A percentile compares a stretch with the other conserved stretches of the same genome.
Conservation (phyloP, 2,329 filamentous ascomycete genomes). For the Neurospora sp. region DNA sequence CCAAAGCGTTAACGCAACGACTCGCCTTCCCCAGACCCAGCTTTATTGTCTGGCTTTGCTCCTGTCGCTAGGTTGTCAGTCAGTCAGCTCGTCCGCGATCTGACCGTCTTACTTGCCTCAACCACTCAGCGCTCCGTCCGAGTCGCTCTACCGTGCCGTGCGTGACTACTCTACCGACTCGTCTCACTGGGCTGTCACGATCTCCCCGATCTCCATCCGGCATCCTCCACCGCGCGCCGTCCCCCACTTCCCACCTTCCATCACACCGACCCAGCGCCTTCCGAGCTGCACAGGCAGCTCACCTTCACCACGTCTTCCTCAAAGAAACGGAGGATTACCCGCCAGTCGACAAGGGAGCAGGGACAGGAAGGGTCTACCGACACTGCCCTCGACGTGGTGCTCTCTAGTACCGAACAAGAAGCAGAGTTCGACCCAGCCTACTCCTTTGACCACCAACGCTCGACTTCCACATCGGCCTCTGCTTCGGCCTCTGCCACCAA, state of each 20-base stretch:
- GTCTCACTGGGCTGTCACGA: not conserved
- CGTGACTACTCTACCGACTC: not conserved
- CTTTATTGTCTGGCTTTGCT: not conserved
- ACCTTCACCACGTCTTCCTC: slow-evolving; percentile 60
- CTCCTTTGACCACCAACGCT: slow-evolving; percentile 1
- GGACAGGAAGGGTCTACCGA: slow-evolving; percentile 21
- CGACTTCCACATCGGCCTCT: slow-evolving; percentile 33
- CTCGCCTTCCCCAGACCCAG: not conserved
- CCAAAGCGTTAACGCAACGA: not conserved
- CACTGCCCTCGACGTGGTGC: slow-evolving; percentile 31
- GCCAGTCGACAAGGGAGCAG: slow-evolving; percentile 34
- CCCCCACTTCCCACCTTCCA: slow-evolving; percentile 9
- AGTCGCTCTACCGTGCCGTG: not conserved
- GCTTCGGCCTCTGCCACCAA: slow-evolving; percentile 26
- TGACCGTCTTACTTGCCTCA: not conserved
- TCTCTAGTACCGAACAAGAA: slow-evolving; percentile 41
- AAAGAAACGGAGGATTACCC: slow-evolving; percentile 62
- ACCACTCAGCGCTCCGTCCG: not conserved
- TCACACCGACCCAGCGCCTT: slow-evolving; percentile 15
- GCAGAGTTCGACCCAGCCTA: slow-evolving; percentile 27
- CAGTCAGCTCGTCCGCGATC: not conserved
- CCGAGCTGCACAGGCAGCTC: slow-evolving; percentile 58
- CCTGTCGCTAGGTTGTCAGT: not conserved
- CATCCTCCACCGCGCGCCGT: slow-evolving; percentile 7
- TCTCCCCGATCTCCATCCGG: not conserved